Percentiles rank a stretch among this genome's conserved stretches.
Conservation (phyloP, 2,329 filamentous ascomycete genomes). For the Kalmusia sp. region DNA sequence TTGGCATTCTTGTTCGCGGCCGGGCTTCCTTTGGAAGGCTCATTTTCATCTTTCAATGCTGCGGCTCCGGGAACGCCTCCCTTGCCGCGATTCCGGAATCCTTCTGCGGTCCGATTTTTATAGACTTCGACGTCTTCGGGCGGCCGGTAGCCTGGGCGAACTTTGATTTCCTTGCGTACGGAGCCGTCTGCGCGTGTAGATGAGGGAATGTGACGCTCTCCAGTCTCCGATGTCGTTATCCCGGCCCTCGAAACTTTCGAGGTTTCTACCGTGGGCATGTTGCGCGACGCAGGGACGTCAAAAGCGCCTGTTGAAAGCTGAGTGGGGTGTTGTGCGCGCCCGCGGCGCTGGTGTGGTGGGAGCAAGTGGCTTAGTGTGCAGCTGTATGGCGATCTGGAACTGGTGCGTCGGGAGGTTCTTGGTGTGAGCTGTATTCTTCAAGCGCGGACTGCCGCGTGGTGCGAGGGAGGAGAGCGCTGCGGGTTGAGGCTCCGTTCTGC, state of each 20-base stretch:
- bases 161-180: slow-evolving; percentile 91
- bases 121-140: slow-evolving; percentile 96
- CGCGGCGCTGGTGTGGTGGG: slow-evolving; percentile 4
- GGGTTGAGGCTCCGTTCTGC: background rate
- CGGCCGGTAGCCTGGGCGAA: slow-evolving; percentile 90
- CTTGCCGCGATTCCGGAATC: slow-evolving; percentile 77
- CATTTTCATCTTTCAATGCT: slow-evolving; percentile 51
- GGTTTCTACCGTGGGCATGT: slow-evolving; percentile 42
- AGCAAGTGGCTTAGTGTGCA: background rate
- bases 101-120: slow-evolving; percentile 88
- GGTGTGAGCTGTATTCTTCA: too few species aligned
- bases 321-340: slow-evolving; percentile 3
- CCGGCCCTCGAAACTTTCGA: slow-evolving; percentile 51
- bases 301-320: background rate
- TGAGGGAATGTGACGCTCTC: slow-evolving; percentile 87
- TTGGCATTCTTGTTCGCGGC: slow-evolving; percentile 86
- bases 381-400: background rate
- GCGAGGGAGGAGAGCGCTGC: slow-evolving; percentile 4
- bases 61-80: slow-evolving; percentile 77
- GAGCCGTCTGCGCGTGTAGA: slow-evolving; percentile 87
- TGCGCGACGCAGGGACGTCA: slow-evolving; percentile 8
- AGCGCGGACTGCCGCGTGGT: background rate
- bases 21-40: slow-evolving; percentile 58
- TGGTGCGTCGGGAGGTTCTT: too few species aligned
- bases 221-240: slow-evolving; percentile 75